Base-by-base conservation (phyloP, 148 eudicot species). In the Drosera capensis region DNA sequence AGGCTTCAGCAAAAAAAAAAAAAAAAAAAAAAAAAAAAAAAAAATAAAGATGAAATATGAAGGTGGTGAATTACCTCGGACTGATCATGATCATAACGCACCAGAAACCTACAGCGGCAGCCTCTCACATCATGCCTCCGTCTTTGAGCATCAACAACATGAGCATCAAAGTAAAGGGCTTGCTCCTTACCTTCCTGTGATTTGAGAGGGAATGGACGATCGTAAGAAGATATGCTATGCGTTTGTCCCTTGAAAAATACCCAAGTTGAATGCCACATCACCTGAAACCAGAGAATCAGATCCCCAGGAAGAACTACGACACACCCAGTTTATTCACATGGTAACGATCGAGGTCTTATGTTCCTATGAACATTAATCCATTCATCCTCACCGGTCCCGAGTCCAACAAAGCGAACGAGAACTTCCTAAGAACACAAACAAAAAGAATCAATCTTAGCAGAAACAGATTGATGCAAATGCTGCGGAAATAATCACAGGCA, bases 161-260 rank as follows among this genome's bases (percentile, higher is more conserved):
- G 97, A 20, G 97, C 97, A 66, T 88, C 97, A 70, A 70, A 88
- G 63, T 88, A 88, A 30, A 88, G 92, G 58, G 97, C 97, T 56
- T 88, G 97, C 61, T 88, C 97, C 70, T 88, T 88, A 21, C 94
- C 97, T 78, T 88, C 97, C 97, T 88, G 72, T 5, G 29, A 49
- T 40, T 22, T 36, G n/a, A 34, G 14, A 11, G 11, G 14, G 2
- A 34, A 34, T 1, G 1, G 14, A 34, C 11, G 14, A 34, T 11
- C 11, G 38, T n/a, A n/a, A n/a, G n/a, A 34, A n/a, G n/a, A n/a
- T n/a, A n/a, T n/a, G n/a, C 38, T 1, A 7, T 1, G 14, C 2
- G 11, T 15, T 15, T 34, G 3, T 15, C 1, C 1, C 38, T 7
- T 13, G 13, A 5, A 13, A 34, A 1, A 13, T 34, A 34, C 14